Conservation (phyloP, 805 yeast species). For the Geotrichum ghanense region DNA sequence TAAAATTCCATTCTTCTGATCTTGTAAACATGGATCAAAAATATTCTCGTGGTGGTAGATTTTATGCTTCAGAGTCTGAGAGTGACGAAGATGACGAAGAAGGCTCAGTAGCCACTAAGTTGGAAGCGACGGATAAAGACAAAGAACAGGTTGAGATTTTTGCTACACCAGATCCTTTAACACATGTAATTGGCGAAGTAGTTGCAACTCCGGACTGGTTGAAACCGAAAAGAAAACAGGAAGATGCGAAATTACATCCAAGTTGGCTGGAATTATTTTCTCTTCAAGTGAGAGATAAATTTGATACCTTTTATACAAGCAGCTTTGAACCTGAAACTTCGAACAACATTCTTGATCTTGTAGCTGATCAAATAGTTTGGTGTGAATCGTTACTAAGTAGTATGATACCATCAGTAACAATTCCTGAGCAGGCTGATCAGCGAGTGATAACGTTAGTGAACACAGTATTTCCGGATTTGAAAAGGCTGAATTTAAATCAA, state of each 20-base stretch:
- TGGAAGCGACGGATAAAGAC: not conserved
- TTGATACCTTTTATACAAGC: not conserved
- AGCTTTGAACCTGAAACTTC: constrained; percentile 2
- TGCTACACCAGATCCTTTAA: not conserved
- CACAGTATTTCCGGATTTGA: constrained; percentile 7
- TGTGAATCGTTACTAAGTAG: constrained; percentile 20
- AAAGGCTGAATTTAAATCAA: not conserved
- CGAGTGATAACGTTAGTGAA: constrained; percentile 6
- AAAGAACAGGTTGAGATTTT: not conserved
- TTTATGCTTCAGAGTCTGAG: constrained; percentile 40
- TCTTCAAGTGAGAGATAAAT: not conserved
- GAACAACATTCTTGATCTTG: constrained; percentile 15
- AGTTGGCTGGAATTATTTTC: constrained; percentile 1
- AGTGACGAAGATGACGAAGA: constrained; percentile 12
- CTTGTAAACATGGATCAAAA: constrained; percentile 71
- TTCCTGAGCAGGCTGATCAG: constrained; percentile 8
- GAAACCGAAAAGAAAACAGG: not conserved
- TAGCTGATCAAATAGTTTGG: constrained; percentile 28
- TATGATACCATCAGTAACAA: constrained; percentile 9
- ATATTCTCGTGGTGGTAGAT: constrained; percentile 84
- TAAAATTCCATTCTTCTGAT: constrained; percentile 70
- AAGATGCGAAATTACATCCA: not conserved
- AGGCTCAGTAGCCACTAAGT: not conserved
- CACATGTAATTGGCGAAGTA: not conserved
- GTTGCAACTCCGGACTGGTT: not conserved